Evolutionary conservation across 2,329 filamentous ascomycete genomes (phyloP).

Genomic region (Monilinia fructicola): DNA sequence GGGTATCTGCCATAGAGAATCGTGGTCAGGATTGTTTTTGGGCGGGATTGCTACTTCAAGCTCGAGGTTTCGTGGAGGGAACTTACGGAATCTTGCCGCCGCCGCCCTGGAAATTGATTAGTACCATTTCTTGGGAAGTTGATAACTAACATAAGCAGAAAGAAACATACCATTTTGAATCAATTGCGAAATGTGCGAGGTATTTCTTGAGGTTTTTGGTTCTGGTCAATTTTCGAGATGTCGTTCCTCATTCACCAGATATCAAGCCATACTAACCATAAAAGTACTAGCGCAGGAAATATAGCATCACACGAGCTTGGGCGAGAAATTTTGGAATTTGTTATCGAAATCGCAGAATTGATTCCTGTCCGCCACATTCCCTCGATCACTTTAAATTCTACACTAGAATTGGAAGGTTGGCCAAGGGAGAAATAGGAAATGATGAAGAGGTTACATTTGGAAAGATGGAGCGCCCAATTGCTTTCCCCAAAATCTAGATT

Average conservation of each 20-base stretch:
- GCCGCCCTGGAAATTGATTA: slow-evolving; percentile 63
- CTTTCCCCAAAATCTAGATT: slow-evolving; percentile 47
- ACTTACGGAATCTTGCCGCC: slow-evolving; percentile 73
- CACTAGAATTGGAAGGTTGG: slow-evolving; percentile 19
- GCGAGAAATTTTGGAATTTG: slow-evolving; percentile 25
- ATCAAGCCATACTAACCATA: slow-evolving; percentile 1
- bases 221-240: slow-evolving; percentile 8
- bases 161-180: slow-evolving; percentile 57
- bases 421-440: slow-evolving; percentile 26
- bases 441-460: slow-evolving; percentile 63
- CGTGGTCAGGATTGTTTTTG: slow-evolving; percentile 9
- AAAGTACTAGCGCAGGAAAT: slow-evolving; percentile 5
- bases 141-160: slow-evolving; percentile 3
- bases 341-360: slow-evolving; percentile 18
- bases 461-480: slow-evolving; percentile 60
- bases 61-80: slow-evolving; percentile 28
- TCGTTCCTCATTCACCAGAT: slow-evolving; percentile 17
- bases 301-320: slow-evolving; percentile 21
- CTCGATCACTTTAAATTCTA: slow-evolving; percentile 5
- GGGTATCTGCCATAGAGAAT: slow-evolving; percentile 66
- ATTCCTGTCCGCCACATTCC: slow-evolving; percentile 7
- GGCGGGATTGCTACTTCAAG: slow-evolving; percentile 8
- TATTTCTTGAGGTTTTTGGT: slow-evolving; percentile 21
- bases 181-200: slow-evolving; percentile 33
- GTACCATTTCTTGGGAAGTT: slow-evolving; percentile 31